Evolutionary conservation across 371 early-diverging fungal species (phyloP).

Genomic region (Circinella minor): DNA sequence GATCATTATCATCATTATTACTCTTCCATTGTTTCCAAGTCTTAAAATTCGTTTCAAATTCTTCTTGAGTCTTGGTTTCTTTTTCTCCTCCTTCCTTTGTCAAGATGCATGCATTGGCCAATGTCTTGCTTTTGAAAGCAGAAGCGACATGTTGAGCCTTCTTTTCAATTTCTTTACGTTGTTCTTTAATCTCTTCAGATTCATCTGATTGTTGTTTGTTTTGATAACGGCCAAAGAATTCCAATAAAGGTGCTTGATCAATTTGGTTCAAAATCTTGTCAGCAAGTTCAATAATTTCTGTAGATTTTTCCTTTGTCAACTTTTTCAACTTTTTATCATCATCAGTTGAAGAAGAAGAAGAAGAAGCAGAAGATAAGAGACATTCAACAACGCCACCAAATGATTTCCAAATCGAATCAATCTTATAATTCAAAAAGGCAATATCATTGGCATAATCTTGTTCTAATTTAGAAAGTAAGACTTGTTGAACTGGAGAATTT

Average conservation of each 20-base stretch:
- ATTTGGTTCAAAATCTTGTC: slow-evolving; percentile 61
- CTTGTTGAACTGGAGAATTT: slow-evolving; percentile 61
- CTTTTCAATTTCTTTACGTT: slow-evolving; percentile 71
- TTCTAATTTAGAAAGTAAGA: slow-evolving; percentile 66
- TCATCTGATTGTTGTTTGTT: slow-evolving; percentile 54
- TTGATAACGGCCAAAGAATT: slow-evolving; percentile 67
- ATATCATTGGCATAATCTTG: slow-evolving; percentile 50
- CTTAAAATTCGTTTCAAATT: slow-evolving; percentile 41
- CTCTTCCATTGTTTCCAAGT: slow-evolving; percentile 50
- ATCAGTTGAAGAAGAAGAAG: slow-evolving; percentile 4
- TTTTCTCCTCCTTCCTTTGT: slow-evolving; percentile 30
- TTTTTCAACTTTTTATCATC: slow-evolving; percentile 20
- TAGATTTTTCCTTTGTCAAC: slow-evolving; percentile 44
- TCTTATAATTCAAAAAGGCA: slow-evolving; percentile 62
- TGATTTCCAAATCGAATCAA: slow-evolving; percentile 61
- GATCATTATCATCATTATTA: slow-evolving; percentile 45
- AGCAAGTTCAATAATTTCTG: slow-evolving; percentile 54
- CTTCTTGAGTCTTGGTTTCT: slow-evolving; percentile 5
- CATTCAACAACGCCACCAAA: slow-evolving; percentile 52
- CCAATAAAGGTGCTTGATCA: slow-evolving; percentile 63
- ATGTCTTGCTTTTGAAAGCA: slow-evolving; percentile 66
- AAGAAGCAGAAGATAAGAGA: slow-evolving; percentile 16
- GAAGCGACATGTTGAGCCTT: slow-evolving; percentile 67
- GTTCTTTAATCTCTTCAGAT: slow-evolving; percentile 55
- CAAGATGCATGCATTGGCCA: slow-evolving; percentile 53